Evolutionary conservation across 768 basidiomycete genomes (phyloP).

Genomic region (Rhodotorula paludigena): DNA sequence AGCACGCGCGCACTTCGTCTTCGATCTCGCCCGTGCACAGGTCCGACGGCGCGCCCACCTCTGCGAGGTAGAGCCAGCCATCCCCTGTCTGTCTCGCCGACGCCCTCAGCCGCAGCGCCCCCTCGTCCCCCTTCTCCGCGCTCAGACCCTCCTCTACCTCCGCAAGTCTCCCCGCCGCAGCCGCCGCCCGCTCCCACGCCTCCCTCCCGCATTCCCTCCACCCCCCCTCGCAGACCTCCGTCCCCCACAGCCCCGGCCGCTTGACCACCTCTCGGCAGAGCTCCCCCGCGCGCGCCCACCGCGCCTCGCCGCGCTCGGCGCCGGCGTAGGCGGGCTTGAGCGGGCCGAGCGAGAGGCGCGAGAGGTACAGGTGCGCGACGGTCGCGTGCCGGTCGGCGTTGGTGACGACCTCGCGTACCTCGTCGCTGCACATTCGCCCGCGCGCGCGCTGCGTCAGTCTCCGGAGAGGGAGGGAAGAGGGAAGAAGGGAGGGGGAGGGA

Average conservation of each 20-base stretch:
- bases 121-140: slow-evolving; percentile 19
- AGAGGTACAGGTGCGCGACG: slow-evolving; percentile 83
- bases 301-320: slow-evolving; percentile 19
- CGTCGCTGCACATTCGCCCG: slow-evolving; percentile 50
- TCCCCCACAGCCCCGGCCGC: background rate
- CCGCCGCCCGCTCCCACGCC: background rate
- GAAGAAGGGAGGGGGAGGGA: background rate
- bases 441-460: background rate
- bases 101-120: background rate
- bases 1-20: slow-evolving; percentile 68
- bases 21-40: slow-evolving; percentile 63
- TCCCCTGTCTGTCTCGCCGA: slow-evolving; percentile 45
- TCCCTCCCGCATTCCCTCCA: background rate
- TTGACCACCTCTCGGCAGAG: background rate
- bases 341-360: slow-evolving; percentile 59
- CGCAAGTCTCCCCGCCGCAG: background rate
- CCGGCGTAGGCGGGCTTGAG: background rate
- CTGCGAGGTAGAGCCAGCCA: slow-evolving; percentile 66
- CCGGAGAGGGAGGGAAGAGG: background rate
- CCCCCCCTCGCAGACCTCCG: background rate
- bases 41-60: slow-evolving; percentile 50
- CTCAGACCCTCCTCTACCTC: background rate
- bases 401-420: slow-evolving; percentile 67
- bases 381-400: slow-evolving; percentile 64
- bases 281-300: slow-evolving; percentile 14